Evolutionary conservation across 106 monocot genomes (phyloP).

Genomic region (Cymbidium sinense): DNA sequence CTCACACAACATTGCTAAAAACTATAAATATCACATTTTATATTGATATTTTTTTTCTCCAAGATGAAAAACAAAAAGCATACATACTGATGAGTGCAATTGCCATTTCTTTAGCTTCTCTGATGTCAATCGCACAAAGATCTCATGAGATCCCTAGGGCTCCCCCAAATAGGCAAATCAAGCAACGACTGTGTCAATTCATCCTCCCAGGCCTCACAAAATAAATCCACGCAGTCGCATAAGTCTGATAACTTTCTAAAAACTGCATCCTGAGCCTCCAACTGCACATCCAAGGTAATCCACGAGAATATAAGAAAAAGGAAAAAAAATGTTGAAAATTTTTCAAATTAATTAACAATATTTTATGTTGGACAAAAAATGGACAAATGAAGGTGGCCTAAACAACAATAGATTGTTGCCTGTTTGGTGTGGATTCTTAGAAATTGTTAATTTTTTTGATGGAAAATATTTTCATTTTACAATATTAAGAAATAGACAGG

Average conservation of each 20-base stretch:
- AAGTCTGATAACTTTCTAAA: constrained; percentile 30
- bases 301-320: background rate
- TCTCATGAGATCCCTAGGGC: constrained; percentile 28
- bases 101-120: background rate
- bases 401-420: background rate
- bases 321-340: background rate
- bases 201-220: constrained; percentile 35
- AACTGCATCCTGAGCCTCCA: constrained; percentile 33
- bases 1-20: background rate
- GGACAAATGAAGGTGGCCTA: background rate
- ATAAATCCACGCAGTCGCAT: constrained; percentile 36
- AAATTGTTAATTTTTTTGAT: background rate
- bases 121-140: background rate
- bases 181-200: constrained; percentile 14
- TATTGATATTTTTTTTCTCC: background rate
- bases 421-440: background rate
- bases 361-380: background rate
- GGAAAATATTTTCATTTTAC: background rate
- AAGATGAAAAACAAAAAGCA: background rate
- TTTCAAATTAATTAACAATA: background rate
- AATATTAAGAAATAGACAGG: background rate
- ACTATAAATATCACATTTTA: background rate
- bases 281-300: constrained; percentile 14
- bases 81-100: background rate
- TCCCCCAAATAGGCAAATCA: constrained; percentile 49